These are phyloP conservation scores for Tagetes erecta DNA, from an alignment of 129 eudicot genomes.

Conservation along the genomic window DNA sequence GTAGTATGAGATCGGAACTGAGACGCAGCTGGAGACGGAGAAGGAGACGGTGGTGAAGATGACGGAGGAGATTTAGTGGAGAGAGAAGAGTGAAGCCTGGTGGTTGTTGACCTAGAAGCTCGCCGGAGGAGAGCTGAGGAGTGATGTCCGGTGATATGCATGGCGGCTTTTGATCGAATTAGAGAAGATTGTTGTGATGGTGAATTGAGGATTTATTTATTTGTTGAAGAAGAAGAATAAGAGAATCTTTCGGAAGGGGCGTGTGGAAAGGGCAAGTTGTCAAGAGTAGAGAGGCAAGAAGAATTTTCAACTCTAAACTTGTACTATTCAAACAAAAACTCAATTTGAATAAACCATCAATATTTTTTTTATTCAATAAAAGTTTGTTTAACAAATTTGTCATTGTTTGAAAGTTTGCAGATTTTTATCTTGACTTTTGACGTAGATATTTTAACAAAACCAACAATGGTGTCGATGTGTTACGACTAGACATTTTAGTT, in stretches of 20 bases:
- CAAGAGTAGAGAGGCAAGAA: conserved; percentile 6
- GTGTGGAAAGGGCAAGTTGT: conserved; percentile 24
- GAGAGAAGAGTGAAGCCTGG: conserved; percentile 35
- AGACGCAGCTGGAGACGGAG: conserved; percentile 22
- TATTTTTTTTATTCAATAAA: background rate
- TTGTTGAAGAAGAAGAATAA: no score
- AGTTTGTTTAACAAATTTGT: background rate
- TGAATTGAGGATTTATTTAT: conserved; percentile 15
- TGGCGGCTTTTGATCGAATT: conserved; percentile 22
- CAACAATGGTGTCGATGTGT: no score
- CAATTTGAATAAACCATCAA: background rate
- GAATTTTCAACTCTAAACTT: background rate
- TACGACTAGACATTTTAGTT: no score
- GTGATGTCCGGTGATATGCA: conserved; percentile 36
- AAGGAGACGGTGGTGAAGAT: conserved; percentile 1
- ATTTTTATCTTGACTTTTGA: no score
- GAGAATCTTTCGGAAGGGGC: conserved; percentile 27
- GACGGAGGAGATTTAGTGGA: conserved; percentile 21
- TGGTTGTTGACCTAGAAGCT: conserved; percentile 38
- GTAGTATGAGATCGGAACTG: conserved; percentile 33
- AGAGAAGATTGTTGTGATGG: background rate
- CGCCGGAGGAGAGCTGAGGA: conserved; percentile 39
- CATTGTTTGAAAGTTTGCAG: no score
- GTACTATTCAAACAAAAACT: background rate
- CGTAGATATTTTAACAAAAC: no score